phyloP scores from a whole-genome alignment of 225 moss, liverwort and hornwort species.

The Thuidium tamariscinum region DNA sequence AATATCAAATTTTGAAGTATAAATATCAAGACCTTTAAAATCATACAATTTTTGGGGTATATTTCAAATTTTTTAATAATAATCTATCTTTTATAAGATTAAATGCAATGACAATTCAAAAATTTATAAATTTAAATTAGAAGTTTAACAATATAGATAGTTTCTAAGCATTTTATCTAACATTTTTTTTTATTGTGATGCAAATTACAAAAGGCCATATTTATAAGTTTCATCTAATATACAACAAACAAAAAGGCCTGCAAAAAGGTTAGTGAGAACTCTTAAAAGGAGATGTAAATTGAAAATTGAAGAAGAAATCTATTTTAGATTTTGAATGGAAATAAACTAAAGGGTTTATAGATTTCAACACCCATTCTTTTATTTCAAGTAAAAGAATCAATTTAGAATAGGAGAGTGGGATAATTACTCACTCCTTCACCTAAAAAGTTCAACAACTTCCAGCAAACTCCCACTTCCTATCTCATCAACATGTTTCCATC shows the following conservation, averaged over 20 bases:
- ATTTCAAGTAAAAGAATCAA: neutral
- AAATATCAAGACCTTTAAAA: fast-evolving
- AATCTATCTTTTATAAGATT: too few relatives aligned
- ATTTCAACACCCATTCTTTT: too few relatives aligned
- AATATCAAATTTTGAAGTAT: neutral
- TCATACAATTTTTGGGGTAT: too few relatives aligned
- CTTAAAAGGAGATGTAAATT: too few relatives aligned
- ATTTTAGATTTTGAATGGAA: fast-evolving
- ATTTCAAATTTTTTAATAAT: neutral
- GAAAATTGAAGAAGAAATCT: neutral
- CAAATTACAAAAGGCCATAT: neutral
- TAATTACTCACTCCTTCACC: neutral
- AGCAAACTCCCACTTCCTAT: neutral
- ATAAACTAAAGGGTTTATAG: neutral
- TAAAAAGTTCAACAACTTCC: too few relatives aligned
- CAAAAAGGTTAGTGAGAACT: too few relatives aligned
- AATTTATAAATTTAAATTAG: neutral
- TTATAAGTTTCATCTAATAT: neutral
- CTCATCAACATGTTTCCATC: neutral
- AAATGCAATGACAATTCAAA: neutral
- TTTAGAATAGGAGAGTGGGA: neutral
- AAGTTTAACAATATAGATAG: fast-evolving
- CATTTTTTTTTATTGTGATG: neutral
- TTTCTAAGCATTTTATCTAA: neutral
- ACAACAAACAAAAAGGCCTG: neutral